Evolutionary conservation across 2,329 filamentous ascomycete genomes (phyloP), one percentile per base, ranked within the genome.

Genomic region (Achaetomium macrosporum): DNA sequence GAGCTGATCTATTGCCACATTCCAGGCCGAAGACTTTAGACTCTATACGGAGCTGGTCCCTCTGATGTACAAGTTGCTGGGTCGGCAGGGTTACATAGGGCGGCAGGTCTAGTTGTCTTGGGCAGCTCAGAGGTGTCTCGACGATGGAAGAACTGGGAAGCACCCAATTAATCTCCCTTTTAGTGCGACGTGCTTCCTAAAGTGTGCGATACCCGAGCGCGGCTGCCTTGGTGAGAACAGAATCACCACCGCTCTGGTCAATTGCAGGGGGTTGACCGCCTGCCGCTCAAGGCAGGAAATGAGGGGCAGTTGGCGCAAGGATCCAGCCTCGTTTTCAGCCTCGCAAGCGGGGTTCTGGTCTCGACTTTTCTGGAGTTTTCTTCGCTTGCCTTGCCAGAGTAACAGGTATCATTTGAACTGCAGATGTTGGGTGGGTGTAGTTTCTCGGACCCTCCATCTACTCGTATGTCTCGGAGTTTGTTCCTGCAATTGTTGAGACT

Each of bases 281-380:
- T 45, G 35, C 36, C 40, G 13, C 35, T 25, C 41, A 25, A 19
- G 44, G 43, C 40, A 25, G 25, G 25, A 41, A 49, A 17, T 43
- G 51, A 40, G 52, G 47, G 42, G 52, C 47, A 50, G 30, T 31
- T 31, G 7, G 42, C 39, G 53, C 56, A 52, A 46, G 55, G 54
- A 53, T 7, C 33, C 52, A 61, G 58, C 60, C 56, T 62, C 57
- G 59, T 62, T 57, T 25, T 61, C 60, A 62, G 60, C 60, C 60
- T 62, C 59, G 60, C 57, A 48, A 50, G 52, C 48, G 50, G 48
- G 54, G 53, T 51, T 7, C 20, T 31, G 42, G 43, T 16, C 30
- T 39, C 17, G 51, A 53, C 43, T 19, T 11, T 59, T 61, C 59
- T 60, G 51, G 59, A 54, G 46, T 53, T 29, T 60, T 60, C 57